Evolutionary conservation across 768 basidiomycete genomes (phyloP).

Genomic region (Termitomyces sp.): DNA sequence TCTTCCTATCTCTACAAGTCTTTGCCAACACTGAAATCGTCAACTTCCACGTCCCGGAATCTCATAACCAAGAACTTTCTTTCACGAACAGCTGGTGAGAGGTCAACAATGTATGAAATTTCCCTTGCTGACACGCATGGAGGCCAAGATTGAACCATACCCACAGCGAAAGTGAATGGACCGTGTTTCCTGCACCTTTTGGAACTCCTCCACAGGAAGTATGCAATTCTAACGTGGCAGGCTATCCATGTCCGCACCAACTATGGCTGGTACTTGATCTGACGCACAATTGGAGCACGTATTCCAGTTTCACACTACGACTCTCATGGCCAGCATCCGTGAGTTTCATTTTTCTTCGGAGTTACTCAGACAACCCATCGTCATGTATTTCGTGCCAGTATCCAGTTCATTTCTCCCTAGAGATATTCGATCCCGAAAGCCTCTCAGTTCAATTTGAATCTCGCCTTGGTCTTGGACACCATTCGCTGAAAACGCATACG

Average conservation of each 20-base stretch:
- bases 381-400: conserved; percentile 21
- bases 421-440: conserved; percentile 29
- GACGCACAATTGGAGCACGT: conserved; percentile 33
- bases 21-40: conserved; percentile 63
- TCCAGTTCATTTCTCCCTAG: conserved; percentile 38
- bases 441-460: conserved; percentile 13
- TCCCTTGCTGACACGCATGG: background rate
- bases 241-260: conserved; percentile 31
- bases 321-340: conserved; percentile 54
- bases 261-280: conserved; percentile 44
- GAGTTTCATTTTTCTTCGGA: conserved; percentile 17
- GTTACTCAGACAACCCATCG: background rate
- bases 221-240: conserved; percentile 23
- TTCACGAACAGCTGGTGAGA: conserved; percentile 23
- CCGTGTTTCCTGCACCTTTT: conserved; percentile 35
- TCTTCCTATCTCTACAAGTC: conserved; percentile 9
- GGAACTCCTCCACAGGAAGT: conserved; percentile 28
- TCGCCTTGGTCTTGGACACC: background rate
- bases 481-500: background rate
- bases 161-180: conserved; percentile 27
- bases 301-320: conserved; percentile 43
- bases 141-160: conserved; percentile 32
- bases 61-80: conserved; percentile 12
- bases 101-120: background rate
- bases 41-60: conserved; percentile 38